Evolutionary conservation across 2,329 filamentous ascomycete genomes (phyloP), one percentile per base, ranked within the genome.

Genomic region (Phyllosticta citribraziliensis): DNA sequence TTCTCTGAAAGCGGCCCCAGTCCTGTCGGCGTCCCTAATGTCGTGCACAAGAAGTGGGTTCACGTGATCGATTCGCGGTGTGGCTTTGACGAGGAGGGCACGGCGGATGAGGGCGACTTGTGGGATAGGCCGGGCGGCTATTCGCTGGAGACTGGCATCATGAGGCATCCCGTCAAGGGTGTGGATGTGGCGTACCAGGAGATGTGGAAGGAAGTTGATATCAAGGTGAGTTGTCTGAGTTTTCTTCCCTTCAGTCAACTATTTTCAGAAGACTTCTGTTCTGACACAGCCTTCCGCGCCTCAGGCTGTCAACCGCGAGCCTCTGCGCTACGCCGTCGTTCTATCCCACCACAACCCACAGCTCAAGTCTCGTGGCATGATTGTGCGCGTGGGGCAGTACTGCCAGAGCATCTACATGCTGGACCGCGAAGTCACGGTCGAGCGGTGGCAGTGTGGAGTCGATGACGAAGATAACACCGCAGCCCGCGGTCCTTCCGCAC

Each of bases 41-140:
- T 60, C n/a, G 52, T 57, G 22, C 68, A 72, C 65, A 75, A 76
- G 0, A 71, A 68, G 0, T 88, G 84, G 80, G 69, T 70, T 2
- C 85, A 88, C 70, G 82, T 82, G 80, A 74, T 88, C 40, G 82
- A 87, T 69, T 83, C 79, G 14, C 80, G 80, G 65, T 70, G n/a
- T 68, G 68, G 1, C 52, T 58, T 0, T 24, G 54, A 40, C 50
- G 56, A 30, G 24, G 12, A 78, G 12, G 66, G 67, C 1, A 73
- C 76, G 8, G 65, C 69, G 0, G 86, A 88, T 63, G 78, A 83
- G 54, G 85, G 84, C 0, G 77, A 82, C 66, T 84, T 84, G 76
- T 78, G 52, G 33, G 40, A 50, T 27, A 0, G 62, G 56, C 0
- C 59, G 63, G 11, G 68, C 64, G 5, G 67, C 6, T 68, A 78